Conservation (phyloP, 495 filamentous ascomycete genomes). For the Neurospora terricola region DNA sequence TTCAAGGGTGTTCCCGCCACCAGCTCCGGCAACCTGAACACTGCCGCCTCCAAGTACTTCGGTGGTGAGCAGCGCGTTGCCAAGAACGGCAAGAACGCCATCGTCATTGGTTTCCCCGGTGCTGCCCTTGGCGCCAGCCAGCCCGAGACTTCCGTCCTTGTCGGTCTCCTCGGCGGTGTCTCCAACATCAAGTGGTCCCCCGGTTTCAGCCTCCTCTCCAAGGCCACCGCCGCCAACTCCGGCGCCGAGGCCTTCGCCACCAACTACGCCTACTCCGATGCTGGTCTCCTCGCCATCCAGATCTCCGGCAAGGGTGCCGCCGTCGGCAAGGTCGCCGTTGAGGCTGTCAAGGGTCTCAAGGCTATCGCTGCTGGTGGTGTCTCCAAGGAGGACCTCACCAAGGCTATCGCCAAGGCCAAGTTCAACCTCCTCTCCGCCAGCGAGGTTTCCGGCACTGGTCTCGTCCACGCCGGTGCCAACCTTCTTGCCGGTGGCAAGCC, state of each 20-base stretch:
- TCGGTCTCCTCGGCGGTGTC: conserved; percentile 81
- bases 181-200: conserved; percentile 91
- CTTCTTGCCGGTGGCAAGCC: conserved; percentile 71
- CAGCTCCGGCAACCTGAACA: conserved; percentile 21
- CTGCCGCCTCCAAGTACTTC: conserved; percentile 65
- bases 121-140: conserved; percentile 71
- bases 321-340: conserved; percentile 46
- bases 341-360: conserved; percentile 72
- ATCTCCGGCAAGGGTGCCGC: conserved; percentile 62
- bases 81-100: conserved; percentile 57
- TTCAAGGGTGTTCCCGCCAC: conserved; percentile 50
- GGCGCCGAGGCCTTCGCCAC: conserved; percentile 58
- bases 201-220: conserved; percentile 80
- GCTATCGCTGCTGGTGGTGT: conserved; percentile 63
- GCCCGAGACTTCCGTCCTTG: conserved; percentile 81
- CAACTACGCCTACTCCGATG: conserved; percentile 84
- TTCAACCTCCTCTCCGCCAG: conserved; percentile 82
- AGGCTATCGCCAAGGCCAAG: conserved; percentile 86
- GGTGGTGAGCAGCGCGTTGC: conserved; percentile 90
- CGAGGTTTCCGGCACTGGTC: conserved; percentile 65
- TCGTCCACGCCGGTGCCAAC: conserved; percentile 39
- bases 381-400: conserved; percentile 74
- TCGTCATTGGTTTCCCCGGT: conserved; percentile 88
- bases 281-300: conserved; percentile 76
- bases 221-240: conserved; percentile 56